Conservation (phyloP, 2,329 filamentous ascomycete genomes). For the Penicillium sp. region DNA sequence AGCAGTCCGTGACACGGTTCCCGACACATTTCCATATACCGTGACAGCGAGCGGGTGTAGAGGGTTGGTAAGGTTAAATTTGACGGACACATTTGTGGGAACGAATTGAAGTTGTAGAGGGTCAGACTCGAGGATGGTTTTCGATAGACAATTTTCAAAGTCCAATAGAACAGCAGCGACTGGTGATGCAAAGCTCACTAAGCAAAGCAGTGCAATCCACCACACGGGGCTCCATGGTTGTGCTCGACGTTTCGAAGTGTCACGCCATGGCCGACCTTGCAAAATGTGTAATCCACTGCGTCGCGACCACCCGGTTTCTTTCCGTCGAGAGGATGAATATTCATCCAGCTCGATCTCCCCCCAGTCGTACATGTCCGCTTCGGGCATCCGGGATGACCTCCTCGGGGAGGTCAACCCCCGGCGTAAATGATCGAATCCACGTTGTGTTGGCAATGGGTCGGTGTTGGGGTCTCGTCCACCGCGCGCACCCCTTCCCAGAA, state of each 20-base stretch:
- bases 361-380: slow-evolving; percentile 32
- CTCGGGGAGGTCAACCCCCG: slow-evolving; percentile 43
- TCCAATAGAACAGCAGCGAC: slow-evolving; percentile 64
- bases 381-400: slow-evolving; percentile 38
- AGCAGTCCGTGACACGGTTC: slow-evolving; percentile 53
- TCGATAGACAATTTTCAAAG: slow-evolving; percentile 78
- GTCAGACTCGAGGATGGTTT: slow-evolving; percentile 56
- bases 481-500: slow-evolving; percentile 1
- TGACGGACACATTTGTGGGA: slow-evolving; percentile 70
- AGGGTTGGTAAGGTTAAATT: slow-evolving; percentile 62
- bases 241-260: slow-evolving; percentile 22
- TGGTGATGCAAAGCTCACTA: slow-evolving; percentile 35
- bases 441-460: slow-evolving; percentile 27
- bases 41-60: slow-evolving; percentile 70
- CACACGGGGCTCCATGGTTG: slow-evolving; percentile 4
- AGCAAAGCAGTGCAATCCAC: slow-evolving; percentile 23
- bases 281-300: slow-evolving; percentile 6
- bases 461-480: slow-evolving; percentile 1
- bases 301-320: slow-evolving; percentile 7
- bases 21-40: slow-evolving; percentile 88
- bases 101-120: slow-evolving; percentile 72
- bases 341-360: slow-evolving; percentile 17
- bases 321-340: slow-evolving; percentile 1
- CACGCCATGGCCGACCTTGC: slow-evolving; percentile 20
- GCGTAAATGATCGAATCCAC: slow-evolving; percentile 35